Conservation (phyloP, 2,329 filamentous ascomycete species). For the Geoglossum cookeanum region DNA sequence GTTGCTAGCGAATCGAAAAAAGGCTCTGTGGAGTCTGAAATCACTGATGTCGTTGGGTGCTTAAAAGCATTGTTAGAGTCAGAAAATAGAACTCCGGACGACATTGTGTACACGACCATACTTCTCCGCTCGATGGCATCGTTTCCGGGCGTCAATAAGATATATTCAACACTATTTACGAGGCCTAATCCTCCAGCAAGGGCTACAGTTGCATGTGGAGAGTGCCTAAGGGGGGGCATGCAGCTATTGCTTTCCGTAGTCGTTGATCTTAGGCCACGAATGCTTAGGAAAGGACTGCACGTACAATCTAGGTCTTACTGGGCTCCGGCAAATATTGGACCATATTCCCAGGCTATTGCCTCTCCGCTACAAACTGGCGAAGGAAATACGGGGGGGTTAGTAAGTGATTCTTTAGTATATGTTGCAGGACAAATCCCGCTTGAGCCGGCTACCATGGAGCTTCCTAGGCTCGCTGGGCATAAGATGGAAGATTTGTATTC, state of each 20-base stretch:
- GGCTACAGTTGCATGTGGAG: constrained; percentile 63
- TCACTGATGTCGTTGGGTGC: constrained; percentile 17
- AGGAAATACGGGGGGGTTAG: not conserved
- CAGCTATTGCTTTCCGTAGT: constrained; percentile 41
- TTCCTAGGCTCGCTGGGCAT: constrained; percentile 24
- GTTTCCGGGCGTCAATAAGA: constrained; percentile 54
- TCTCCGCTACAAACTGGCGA: constrained; percentile 21
- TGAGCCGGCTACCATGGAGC: constrained; percentile 56
- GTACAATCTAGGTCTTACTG: constrained; percentile 91
- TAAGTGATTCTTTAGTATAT: constrained; percentile 27
- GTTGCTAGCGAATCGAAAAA: constrained; percentile 21
- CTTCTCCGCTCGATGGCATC: constrained; percentile 62
- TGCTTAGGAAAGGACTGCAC: constrained; percentile 41
- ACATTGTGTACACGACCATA: constrained; percentile 34
- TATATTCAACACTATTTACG: constrained; percentile 58
- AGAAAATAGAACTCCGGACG: constrained; percentile 13
- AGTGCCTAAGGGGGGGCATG: constrained; percentile 37
- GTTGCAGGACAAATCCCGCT: constrained; percentile 88
- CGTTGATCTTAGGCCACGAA: constrained; percentile 20
- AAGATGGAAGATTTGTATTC: constrained; percentile 10
- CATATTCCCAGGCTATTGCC: constrained; percentile 77
- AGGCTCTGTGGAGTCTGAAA: constrained; percentile 21
- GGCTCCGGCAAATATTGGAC: constrained; percentile 94
- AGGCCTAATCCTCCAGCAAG: constrained; percentile 68
- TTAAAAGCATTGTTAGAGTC: constrained; percentile 10